Evolutionary conservation across 768 basidiomycete species (phyloP).

Genomic region (Leccinum variicolor): DNA sequence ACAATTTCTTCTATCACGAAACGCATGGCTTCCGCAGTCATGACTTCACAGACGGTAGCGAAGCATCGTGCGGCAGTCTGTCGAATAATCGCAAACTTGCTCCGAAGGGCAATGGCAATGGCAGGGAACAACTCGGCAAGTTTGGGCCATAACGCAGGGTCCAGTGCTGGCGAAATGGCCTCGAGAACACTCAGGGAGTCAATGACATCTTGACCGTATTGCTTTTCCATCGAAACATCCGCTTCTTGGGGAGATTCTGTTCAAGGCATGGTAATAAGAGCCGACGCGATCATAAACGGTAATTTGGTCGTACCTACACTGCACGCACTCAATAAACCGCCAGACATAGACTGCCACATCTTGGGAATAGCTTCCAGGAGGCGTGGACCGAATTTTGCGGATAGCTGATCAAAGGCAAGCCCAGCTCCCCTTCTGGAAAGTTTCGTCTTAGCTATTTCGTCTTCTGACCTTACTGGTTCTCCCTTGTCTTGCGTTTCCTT

Average conservation of each 20-base stretch:
- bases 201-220: constrained; percentile 84
- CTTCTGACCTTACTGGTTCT: constrained; percentile 41
- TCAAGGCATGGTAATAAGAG: constrained; percentile 3
- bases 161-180: constrained; percentile 72
- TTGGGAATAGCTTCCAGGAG: constrained; percentile 82
- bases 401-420: constrained; percentile 77
- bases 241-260: constrained; percentile 55
- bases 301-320: constrained; percentile 49
- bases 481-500: constrained; percentile 44
- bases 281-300: not conserved
- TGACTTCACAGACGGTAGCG: constrained; percentile 81
- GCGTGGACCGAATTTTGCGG: constrained; percentile 65
- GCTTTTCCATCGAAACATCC: constrained; percentile 65
- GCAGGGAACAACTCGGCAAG: constrained; percentile 73
- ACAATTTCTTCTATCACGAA: constrained; percentile 84
- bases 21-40: constrained; percentile 84
- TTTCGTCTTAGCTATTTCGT: constrained; percentile 57
- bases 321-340: constrained; percentile 68
- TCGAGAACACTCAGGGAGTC: constrained; percentile 91
- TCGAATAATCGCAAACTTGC: constrained; percentile 85
- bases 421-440: constrained; percentile 84
- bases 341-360: constrained; percentile 93
- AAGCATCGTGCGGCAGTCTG: constrained; percentile 85
- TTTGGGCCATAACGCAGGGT: constrained; percentile 64
- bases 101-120: constrained; percentile 74